phyloP scores from a whole-genome alignment of 257 asterid genomes.

The Prunella vulgaris region DNA sequence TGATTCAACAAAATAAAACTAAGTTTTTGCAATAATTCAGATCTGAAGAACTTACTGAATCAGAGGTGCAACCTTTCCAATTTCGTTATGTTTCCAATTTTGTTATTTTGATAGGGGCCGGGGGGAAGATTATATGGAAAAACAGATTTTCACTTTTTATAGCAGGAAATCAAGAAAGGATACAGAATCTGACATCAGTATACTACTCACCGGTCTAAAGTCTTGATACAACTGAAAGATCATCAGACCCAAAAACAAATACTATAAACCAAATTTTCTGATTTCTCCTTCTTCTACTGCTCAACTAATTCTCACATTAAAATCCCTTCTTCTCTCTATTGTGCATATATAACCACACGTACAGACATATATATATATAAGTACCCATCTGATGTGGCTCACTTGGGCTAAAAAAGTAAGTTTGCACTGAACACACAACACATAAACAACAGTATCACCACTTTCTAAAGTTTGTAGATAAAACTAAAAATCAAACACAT shows the following conservation, averaged over 20 bases:
- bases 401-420: too few species aligned
- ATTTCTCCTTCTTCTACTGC: too few species aligned
- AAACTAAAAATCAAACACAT: too few species aligned
- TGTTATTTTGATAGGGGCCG: slow-evolving; percentile 26
- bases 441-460: too few species aligned
- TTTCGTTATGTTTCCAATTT: background rate
- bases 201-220: background rate
- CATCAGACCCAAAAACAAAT: background rate
- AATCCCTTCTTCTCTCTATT: too few species aligned
- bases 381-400: too few species aligned
- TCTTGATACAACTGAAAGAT: background rate
- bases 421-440: too few species aligned
- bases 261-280: too few species aligned
- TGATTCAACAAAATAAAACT: slow-evolving; percentile 18
- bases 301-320: too few species aligned
- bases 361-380: too few species aligned
- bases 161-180: slow-evolving; percentile 19
- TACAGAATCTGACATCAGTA: slow-evolving; percentile 12
- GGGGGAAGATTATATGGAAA: slow-evolving; percentile 8
- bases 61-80: slow-evolving; percentile 19
- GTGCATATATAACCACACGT: too few species aligned
- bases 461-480: too few species aligned
- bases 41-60: slow-evolving; percentile 55
- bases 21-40: slow-evolving; percentile 31
- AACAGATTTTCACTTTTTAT: slow-evolving; percentile 26